Percentiles rank a stretch among this genome's conserved stretches.
Evolutionary conservation across 164 flowering plant genomes (phyloP).

Genomic region (Sedum album): DNA sequence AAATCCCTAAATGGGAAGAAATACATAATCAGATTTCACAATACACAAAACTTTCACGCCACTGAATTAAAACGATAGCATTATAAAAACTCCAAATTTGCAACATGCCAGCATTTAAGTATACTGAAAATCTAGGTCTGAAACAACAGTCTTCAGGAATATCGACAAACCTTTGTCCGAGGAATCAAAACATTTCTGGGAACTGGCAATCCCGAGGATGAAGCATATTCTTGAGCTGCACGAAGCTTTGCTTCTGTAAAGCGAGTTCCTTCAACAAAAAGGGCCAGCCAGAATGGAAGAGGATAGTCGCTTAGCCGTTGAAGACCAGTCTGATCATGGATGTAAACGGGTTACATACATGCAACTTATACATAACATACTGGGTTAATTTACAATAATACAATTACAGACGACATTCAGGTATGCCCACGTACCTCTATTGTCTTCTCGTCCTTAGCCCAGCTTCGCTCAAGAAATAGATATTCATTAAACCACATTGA

Average conservation of each 20-base stretch:
- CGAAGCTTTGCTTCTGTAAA: conserved; percentile 62
- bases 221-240: conserved; percentile 73
- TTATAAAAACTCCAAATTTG: neutral
- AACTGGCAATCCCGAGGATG: conserved; percentile 46
- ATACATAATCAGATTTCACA: neutral
- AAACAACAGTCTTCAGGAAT: neutral
- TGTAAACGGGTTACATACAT: neutral
- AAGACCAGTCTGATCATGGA: conserved; percentile 40
- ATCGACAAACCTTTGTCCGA: conserved; percentile 56
- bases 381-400: neutral
- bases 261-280: conserved; percentile 81
- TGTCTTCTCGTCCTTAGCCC: conserved; percentile 70
- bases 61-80: neutral
- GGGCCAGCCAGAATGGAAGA: conserved; percentile 70
- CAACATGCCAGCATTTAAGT: neutral
- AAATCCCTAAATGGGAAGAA: conserved; percentile 44
- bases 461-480: conserved; percentile 64
- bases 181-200: conserved; percentile 79
- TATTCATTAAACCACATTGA: conserved; percentile 79
- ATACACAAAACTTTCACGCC: neutral
- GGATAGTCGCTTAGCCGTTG: conserved; percentile 55
- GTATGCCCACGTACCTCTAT: conserved; percentile 37
- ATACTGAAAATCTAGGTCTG: neutral
- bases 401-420: neutral
- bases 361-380: neutral